These are phyloP conservation scores for Calonectria crousiana DNA, from an alignment of 2,329 filamentous ascomycete genomes.

Conservation along the genomic window DNA sequence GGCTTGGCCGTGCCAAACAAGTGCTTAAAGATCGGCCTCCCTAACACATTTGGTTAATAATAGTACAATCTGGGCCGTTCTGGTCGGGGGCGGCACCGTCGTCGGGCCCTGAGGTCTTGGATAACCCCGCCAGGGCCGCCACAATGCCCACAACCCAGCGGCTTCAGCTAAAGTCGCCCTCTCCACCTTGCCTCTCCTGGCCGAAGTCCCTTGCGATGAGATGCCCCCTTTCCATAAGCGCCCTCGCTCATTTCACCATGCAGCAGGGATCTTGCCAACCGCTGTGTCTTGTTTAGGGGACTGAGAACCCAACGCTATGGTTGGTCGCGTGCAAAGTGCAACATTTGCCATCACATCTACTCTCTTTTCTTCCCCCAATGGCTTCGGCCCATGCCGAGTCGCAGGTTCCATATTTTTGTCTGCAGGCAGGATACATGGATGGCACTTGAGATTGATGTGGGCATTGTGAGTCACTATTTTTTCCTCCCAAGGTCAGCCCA, in stretches of 20 bases:
- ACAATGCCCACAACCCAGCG: conserved; percentile 30
- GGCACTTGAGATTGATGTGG: neutral
- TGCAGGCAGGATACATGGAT: neutral
- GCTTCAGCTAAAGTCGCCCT: conserved; percentile 33
- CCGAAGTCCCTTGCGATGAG: conserved; percentile 23
- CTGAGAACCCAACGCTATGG: neutral
- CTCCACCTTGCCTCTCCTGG: conserved; percentile 35
- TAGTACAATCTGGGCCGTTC: conserved; percentile 12
- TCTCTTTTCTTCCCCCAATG: neutral
- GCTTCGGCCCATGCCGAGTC: conserved; percentile 13
- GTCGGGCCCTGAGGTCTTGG: conserved; percentile 8
- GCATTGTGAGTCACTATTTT: conserved; percentile 1
- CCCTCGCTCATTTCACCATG: conserved; percentile 30
- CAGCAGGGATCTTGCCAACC: conserved; percentile 29
- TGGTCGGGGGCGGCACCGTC: conserved; percentile 1
- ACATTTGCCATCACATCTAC: neutral
- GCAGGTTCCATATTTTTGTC: neutral
- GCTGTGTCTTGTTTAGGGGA: conserved; percentile 4
- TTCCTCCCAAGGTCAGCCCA: neutral
- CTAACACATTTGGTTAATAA: neutral
- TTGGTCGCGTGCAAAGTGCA: conserved; percentile 13
- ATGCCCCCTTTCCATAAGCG: conserved; percentile 30
- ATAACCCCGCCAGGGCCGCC: conserved; percentile 32
- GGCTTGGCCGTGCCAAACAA: neutral
- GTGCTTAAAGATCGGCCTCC: conserved; percentile 1